These are phyloP conservation scores for Astrothelium macrocarpum DNA, from an alignment of 495 filamentous ascomycete genomes.

Conservation along the genomic window DNA sequence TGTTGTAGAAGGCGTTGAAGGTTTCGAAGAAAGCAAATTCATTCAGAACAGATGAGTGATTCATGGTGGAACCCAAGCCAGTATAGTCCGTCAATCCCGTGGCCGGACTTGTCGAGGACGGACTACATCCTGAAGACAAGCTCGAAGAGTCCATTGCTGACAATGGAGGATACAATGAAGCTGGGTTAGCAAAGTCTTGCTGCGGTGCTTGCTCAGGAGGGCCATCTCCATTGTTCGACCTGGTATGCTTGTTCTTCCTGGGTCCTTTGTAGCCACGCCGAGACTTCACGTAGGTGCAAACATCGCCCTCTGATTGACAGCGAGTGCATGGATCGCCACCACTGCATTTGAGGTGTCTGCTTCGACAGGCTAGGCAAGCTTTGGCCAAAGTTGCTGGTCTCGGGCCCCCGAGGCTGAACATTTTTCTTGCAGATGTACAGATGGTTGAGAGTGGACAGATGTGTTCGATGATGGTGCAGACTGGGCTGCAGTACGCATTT, in stretches of 20 bases:
- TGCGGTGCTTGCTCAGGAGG: constrained; percentile 9
- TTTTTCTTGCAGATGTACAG: constrained; percentile 2
- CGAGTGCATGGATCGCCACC: constrained; percentile 39
- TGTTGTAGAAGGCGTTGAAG: constrained; percentile 46
- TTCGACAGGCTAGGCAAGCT: constrained; percentile 13
- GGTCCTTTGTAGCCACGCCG: constrained; percentile 42
- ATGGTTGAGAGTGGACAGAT: neutral
- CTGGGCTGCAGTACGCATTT: neutral
- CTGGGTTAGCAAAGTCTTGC: neutral
- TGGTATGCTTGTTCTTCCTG: constrained; percentile 9
- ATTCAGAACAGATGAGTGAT: neutral
- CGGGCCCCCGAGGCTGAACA: neutral
- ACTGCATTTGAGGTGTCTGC: constrained; percentile 36
- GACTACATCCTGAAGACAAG: neutral
- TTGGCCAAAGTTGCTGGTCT: neutral
- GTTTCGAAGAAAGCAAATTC: constrained; percentile 5
- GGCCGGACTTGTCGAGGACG: neutral
- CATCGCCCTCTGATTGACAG: constrained; percentile 34
- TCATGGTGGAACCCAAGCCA: neutral
- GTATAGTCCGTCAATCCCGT: neutral
- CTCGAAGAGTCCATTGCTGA: neutral
- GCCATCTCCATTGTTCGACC: constrained; percentile 8
- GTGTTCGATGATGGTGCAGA: no score
- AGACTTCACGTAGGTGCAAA: constrained; percentile 43
- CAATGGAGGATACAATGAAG: neutral